Base-by-base conservation (phyloP, 2,329 filamentous ascomycete species). In the Myriosclerotinia duriaeana region DNA sequence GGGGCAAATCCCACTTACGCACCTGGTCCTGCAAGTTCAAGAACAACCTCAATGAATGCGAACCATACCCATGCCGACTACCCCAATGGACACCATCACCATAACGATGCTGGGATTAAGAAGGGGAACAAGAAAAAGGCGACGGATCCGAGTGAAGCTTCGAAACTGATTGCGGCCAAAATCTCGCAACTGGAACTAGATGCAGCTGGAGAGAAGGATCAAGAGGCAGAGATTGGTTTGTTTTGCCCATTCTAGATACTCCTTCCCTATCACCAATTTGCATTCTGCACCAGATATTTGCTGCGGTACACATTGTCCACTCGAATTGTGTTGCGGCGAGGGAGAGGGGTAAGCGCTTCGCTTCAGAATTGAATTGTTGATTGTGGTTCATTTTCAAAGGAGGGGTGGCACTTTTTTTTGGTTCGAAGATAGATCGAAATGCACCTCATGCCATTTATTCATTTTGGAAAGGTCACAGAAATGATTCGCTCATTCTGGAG, bases 181-280 rank as follows among this genome's bases (percentile, higher is more conserved):
- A 97, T 99, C 76, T 94, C 93, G 30, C 95, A 98, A 80, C 82
- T 99, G 67, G 95, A 99, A 78, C 90, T 92, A 70, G 93, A 97
- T 82, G 91, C 90, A 60, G 93, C 93, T 14, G 92, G 92, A 68
- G 93, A 97, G 77, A 97, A 96, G 79, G 94, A 96, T 79, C 92
- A 97, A 79, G 93, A 97, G 80, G 87, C 90, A 69, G 95, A 98
- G 82, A 97, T 99, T 77, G 92, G 93, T 96, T 82, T 77, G 88
- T 85, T 52, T 61, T 67, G 63, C 68, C 71, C 69, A 52, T 72
- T 71, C 60, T 66, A 52, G 69, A 65, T 59, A 58, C 52, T 56
- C 53, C 53, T 36, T 46, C 42, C 53, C 53, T 52, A 65, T 58
- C n/a, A 38, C 34, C 53, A 22, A 59, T 26, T 56, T 48, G 22